Base-by-base conservation (phyloP, 83 land plant species). In the Thuja plicata region DNA sequence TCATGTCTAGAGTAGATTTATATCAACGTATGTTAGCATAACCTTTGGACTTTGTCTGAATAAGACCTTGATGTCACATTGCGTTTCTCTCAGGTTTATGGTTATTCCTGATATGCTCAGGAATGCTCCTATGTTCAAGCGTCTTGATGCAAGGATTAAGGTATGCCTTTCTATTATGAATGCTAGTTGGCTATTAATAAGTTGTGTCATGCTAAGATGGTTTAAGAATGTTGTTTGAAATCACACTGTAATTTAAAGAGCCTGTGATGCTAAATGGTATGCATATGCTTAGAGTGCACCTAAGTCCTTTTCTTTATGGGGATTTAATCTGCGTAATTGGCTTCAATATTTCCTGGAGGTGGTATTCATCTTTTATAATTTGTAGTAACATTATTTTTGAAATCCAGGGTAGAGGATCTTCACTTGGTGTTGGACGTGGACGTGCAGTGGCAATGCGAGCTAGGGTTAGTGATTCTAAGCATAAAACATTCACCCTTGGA, bases 81-180 rank as follows among this genome's bases (percentile, higher is more conserved):
- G 50, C 32, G 60, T 21, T 88, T 76, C 38, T 91, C 60, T 71
- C 93, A 97, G 99, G 92, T 98, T 95, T 87, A 98, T 98, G 99
- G 93, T 98, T 80, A 98, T 98, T 34, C 99, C 99, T 62, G 99
- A 98, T 90, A 98, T 98, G 99, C 91, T 98, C 88, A 97, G 97
- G 92, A 98, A 98, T 94, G 99, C 99, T 87, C 99, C 99, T 41
- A 98, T 98, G 99, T 97, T 98, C 94, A 98, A 95, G 93, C 98
- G 97, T 34, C 90, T 98, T 70, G 99, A 98, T 92, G 97, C 99
- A 87, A 98, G 94, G 92, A 97, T 98, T 71, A 97, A 93, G 95
- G 99, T 98, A 91, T 15, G 81, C 50, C 74, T 79, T 60, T 55
- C 10, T n/a, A 30, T 54, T 60, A 77, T 6, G 48, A 43, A 30